Conservation (phyloP, 2,329 filamentous ascomycete species). For the Diaporthe sp. region DNA sequence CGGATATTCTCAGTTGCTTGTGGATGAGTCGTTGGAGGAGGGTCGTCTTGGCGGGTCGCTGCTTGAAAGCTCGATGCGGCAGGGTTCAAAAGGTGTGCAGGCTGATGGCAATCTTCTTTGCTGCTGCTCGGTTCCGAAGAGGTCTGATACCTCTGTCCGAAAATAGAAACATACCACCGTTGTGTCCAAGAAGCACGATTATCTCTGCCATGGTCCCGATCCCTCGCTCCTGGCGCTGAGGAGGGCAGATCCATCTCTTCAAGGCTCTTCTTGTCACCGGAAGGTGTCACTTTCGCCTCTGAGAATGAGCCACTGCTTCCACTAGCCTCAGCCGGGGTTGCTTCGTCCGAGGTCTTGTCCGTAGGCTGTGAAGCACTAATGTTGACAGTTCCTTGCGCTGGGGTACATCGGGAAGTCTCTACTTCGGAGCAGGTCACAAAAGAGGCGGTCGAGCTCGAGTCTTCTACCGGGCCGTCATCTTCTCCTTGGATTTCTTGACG, state of each 20-base stretch:
- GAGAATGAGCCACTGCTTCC: no score
- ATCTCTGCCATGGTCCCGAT: no score
- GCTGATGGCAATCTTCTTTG: no score
- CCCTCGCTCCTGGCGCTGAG: background rate
- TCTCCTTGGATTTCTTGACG: background rate
- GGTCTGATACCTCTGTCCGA: no score
- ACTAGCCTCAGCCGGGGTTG: no score
- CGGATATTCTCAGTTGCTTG: background rate
- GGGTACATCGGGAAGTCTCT: background rate
- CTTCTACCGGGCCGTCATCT: background rate
- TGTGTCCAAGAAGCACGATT: background rate
- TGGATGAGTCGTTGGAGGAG: background rate
- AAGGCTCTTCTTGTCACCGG: background rate
- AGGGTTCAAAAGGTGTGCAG: rapidly evolving
- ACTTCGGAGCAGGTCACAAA: background rate
- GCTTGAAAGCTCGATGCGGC: no score
- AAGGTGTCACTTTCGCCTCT: no score
- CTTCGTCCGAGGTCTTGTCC: background rate
- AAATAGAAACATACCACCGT: rapidly evolving
- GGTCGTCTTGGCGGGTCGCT: background rate
- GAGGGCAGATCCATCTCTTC: no score
- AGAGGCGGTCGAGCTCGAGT: background rate
- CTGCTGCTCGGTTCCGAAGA: background rate
- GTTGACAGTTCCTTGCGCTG: background rate
- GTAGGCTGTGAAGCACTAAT: no score